Conservation (phyloP, 164 flowering plant genomes). For the Vitis riparia region DNA sequence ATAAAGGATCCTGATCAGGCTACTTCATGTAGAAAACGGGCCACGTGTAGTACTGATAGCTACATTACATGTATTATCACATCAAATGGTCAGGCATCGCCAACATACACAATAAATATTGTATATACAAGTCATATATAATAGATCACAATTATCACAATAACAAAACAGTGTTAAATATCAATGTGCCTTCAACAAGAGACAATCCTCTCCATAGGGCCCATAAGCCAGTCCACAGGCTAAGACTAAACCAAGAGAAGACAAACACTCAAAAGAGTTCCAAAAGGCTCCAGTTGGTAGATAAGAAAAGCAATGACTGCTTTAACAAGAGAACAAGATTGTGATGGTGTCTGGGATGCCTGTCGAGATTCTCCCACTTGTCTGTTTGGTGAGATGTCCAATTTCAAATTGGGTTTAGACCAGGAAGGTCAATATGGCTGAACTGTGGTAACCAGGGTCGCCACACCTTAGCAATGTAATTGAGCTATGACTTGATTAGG, state of each 20-base stretch:
- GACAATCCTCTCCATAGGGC: neutral
- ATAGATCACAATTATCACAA: neutral
- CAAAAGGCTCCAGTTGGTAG: neutral
- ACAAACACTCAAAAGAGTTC: neutral
- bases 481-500: neutral
- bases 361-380: neutral
- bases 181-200: neutral
- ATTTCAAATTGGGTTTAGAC: neutral
- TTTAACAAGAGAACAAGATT: slow-evolving; percentile 1
- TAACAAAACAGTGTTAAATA: neutral
- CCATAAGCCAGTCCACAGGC: neutral
- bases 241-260: neutral
- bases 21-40: neutral
- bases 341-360: slow-evolving; percentile 10
- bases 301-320: neutral
- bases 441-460: too few species aligned
- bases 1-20: neutral
- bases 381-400: slow-evolving; percentile 24
- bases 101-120: slow-evolving; percentile 1
- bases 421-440: neutral
- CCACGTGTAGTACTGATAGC: neutral
- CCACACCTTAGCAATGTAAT: too few species aligned
- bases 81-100: neutral
- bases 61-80: neutral
- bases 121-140: neutral